Base-by-base conservation (phyloP, 2,329 filamentous ascomycete species). In the Seiridium unicorne region DNA sequence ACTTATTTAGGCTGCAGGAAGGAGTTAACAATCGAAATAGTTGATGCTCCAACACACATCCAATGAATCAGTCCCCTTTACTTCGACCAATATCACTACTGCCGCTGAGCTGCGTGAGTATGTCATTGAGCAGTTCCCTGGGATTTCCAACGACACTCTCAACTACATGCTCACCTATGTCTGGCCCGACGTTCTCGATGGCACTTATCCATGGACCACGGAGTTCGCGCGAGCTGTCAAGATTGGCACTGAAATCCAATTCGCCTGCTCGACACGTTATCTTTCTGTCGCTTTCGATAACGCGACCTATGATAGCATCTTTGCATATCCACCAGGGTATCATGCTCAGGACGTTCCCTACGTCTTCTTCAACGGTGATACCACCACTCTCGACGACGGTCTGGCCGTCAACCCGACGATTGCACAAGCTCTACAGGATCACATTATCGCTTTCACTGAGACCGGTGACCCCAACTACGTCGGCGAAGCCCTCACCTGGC, bases 331-430 rank as follows among this genome's bases (percentile, higher is more conserved):
- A 0, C 83, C 83, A 0, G 82, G 76, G 6, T 72, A 83, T 42
- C 84, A 87, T 66, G 82, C 78, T 18, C 69, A 76, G 55, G 84
- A 87, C 63, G 64, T 84, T 3, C 61, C 75, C 0, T 85, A 83
- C 64, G 83, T 81, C 1, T 85, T 80, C 70, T 86, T 78, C 71
- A 77, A 79, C 47, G 58, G 55, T 13, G 55, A 60, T 57, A 65
- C 64, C 5, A 66, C 67, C 44, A 69, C 66, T 3, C 49, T 64
- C 6, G 61, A 72, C 44, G 59, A 68, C 59, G 69, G 67, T 9
- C 42, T 59, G 1, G 60, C 62, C 1, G 69, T 76, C 31, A 66
- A 76, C 49, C 62, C 63, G 0, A 65, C 64, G 0, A 58, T 78
- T 3, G 76, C 76, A 2, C 58, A 59, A 4, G 65, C 63, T 4